A percentile compares a stretch with the other conserved stretches of the same genome.
These are phyloP conservation scores for Dipodascus geniculatus DNA, from an alignment of 805 yeast species.

Conservation along the genomic window DNA sequence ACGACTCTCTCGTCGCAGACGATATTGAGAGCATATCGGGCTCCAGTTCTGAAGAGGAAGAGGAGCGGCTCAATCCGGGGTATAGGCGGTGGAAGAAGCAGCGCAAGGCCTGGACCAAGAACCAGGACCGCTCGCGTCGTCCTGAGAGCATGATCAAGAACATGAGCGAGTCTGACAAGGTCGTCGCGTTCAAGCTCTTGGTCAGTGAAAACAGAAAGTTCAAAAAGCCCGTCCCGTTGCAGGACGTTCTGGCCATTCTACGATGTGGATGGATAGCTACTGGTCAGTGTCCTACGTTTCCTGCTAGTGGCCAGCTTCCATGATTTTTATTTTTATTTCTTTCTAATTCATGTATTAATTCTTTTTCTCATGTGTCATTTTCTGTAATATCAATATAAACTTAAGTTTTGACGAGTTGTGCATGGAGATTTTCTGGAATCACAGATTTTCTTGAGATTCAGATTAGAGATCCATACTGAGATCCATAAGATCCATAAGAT, in stretches of 20 bases:
- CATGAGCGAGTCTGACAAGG: conserved; percentile 23
- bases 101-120: conserved; percentile 50
- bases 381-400: not conserved
- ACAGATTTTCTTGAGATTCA: too few species aligned
- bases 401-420: too few species aligned
- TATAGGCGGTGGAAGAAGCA: conserved; percentile 57
- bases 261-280: conserved; percentile 78
- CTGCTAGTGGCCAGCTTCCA: conserved; percentile 8
- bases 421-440: too few species aligned
- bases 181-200: conserved; percentile 49
- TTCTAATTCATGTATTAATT: not conserved
- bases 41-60: conserved; percentile 12
- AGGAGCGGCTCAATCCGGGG: conserved; percentile 39
- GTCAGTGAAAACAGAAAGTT: conserved; percentile 60
- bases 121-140: conserved; percentile 14
- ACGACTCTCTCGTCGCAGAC: not conserved
- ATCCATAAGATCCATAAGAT: too few species aligned
- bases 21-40: not conserved
- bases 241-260: conserved; percentile 58
- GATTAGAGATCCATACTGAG: too few species aligned
- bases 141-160: conserved; percentile 17
- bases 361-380: not conserved
- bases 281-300: conserved; percentile 45
- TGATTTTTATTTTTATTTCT: not conserved
- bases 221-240: conserved; percentile 59